Conservation (phyloP, 208 protist species). For the Trypanosoma caninum region DNA sequence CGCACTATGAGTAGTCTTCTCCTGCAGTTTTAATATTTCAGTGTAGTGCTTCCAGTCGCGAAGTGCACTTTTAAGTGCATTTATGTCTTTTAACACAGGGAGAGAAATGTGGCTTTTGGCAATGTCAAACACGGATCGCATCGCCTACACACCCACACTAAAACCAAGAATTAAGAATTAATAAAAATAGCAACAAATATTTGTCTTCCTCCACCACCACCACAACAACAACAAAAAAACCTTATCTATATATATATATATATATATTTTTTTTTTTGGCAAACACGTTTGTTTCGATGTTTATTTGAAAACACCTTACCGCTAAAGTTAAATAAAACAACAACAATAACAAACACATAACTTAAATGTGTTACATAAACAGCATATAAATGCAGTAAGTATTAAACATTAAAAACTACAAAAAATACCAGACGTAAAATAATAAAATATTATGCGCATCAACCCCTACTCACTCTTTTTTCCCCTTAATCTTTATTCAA, state of each 20-base stretch:
- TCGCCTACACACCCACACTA: not conserved
- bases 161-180: too few relatives aligned
- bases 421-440: too few relatives aligned
- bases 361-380: not conserved
- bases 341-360: slow-evolving; percentile 2
- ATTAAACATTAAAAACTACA: too few relatives aligned
- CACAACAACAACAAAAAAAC: not conserved
- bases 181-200: too few relatives aligned
- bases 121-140: slow-evolving; percentile 43
- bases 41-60: slow-evolving; percentile 64
- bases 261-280: too few relatives aligned
- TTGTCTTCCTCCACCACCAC: too few relatives aligned
- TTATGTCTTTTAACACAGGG: slow-evolving; percentile 45
- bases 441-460: too few relatives aligned
- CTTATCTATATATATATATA: too few relatives aligned
- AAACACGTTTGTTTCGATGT: too few relatives aligned
- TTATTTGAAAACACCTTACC: not conserved
- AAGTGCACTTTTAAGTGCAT: slow-evolving; percentile 56
- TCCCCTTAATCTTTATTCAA: too few relatives aligned
- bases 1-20: slow-evolving; percentile 50
- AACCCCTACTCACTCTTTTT: too few relatives aligned
- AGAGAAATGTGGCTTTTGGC: slow-evolving; percentile 54
- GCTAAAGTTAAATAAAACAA: not conserved
- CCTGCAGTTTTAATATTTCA: slow-evolving; percentile 45
- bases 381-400: slow-evolving; percentile 1